A percentile compares a stretch with the other conserved stretches of the same genome.
These are phyloP conservation scores for Candida pseudoviswanathii DNA, from an alignment of 1,139 yeast species.

Conservation along the genomic window DNA sequence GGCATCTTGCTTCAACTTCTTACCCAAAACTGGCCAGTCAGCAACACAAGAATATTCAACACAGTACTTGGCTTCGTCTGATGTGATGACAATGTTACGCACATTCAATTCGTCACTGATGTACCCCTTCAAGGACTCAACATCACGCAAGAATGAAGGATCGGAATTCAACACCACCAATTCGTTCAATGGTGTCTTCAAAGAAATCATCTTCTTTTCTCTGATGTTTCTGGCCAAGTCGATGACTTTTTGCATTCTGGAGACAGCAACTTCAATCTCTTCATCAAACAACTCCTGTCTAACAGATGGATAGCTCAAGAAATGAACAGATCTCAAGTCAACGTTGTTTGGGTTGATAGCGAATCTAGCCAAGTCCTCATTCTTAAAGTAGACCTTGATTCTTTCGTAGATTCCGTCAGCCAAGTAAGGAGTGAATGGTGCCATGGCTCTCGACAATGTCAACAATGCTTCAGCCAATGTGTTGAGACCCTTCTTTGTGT, in stretches of 20 bases:
- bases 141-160: constrained; percentile 69
- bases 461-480: constrained; percentile 88
- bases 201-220: constrained; percentile 90
- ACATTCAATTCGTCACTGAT: constrained; percentile 90
- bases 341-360: constrained; percentile 41
- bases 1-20: constrained; percentile 92
- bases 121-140: constrained; percentile 75
- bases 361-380: constrained; percentile 49
- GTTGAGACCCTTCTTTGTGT: constrained; percentile 83
- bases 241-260: constrained; percentile 96
- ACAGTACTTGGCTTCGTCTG: constrained; percentile 89
- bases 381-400: constrained; percentile 62
- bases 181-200: constrained; percentile 92
- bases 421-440: constrained; percentile 97
- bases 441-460: constrained; percentile 93
- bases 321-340: constrained; percentile 87
- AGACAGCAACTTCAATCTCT: constrained; percentile 78
- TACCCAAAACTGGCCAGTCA: constrained; percentile 98
- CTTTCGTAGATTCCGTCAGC: constrained; percentile 87
- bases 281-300: constrained; percentile 81
- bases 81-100: constrained; percentile 82
- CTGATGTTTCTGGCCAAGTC: constrained; percentile 96
- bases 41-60: constrained; percentile 94
- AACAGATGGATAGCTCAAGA: constrained; percentile 85
- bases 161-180: constrained; percentile 86